phyloP scores from a whole-genome alignment of 2,329 filamentous ascomycete genomes.

The Ascosphaera aggregata region DNA sequence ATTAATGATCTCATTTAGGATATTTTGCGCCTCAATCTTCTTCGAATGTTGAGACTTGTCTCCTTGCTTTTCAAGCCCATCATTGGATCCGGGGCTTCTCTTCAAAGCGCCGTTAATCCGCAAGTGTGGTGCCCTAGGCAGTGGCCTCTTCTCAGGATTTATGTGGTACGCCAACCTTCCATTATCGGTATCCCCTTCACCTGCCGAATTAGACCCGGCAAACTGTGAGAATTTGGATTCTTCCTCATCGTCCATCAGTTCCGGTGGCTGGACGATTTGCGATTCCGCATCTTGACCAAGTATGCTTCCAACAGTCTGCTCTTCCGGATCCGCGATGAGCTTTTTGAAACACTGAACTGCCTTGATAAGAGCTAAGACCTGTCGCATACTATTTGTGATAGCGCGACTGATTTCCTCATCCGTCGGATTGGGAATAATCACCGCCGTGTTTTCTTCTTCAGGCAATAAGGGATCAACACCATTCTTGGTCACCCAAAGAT shows the following conservation, averaged over 20 bases:
- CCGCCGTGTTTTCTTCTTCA: slow-evolving; percentile 63
- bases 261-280: slow-evolving; percentile 33
- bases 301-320: too few relatives aligned
- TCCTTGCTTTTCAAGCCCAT: too few relatives aligned
- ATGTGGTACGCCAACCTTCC: too few relatives aligned
- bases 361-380: slow-evolving; percentile 73
- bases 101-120: too few relatives aligned
- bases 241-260: slow-evolving; percentile 22
- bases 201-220: too few relatives aligned
- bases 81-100: too few relatives aligned
- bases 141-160: too few relatives aligned
- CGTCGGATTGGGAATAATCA: slow-evolving; percentile 61
- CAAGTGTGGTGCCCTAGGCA: too few relatives aligned
- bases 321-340: slow-evolving; percentile 34
- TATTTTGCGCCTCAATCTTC: too few relatives aligned
- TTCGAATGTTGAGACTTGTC: too few relatives aligned
- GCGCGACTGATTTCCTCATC: slow-evolving; percentile 77
- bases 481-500: slow-evolving; percentile 75
- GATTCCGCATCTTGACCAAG: slow-evolving; percentile 30
- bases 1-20: too few relatives aligned
- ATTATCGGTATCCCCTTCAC: too few relatives aligned
- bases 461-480: slow-evolving; percentile 59
- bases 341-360: slow-evolving; percentile 75
- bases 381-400: slow-evolving; percentile 73
- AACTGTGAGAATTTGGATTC: slow-evolving; percentile 24